Base-by-base conservation (phyloP, 352 stramenopile species). In the Pythium monospermum region DNA sequence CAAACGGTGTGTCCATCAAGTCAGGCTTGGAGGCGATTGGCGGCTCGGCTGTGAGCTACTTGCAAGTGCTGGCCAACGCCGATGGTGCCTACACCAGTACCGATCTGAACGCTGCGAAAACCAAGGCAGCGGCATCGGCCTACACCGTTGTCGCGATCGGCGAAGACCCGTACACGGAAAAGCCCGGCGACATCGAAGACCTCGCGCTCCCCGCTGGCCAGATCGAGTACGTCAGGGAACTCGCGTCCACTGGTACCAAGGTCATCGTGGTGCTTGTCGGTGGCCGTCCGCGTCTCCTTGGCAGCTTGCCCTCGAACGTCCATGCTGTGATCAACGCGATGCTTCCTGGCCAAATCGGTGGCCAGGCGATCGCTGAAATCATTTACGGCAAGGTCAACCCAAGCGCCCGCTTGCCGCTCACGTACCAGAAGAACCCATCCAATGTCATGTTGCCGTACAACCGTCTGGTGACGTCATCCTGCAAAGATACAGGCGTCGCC, bases 151-250 rank as follows among this genome's bases (percentile, higher is more conserved):
- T 86, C 3, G 73, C 66, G 15, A 41, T 96, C 6, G 86, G 86
- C 11, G 85, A 96, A 48, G 51, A 35, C 23, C 83, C 76, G n/a
- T 95, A 94, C 42, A 69, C 85, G 0, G 85, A 96, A 49, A 94
- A 94, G 31, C 68, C 57, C 16, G 85, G 85, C 1, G 83, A 96
- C 49, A 83, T 92, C 28, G 57, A 69, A 0, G 62, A 71, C 13
- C 61, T 85, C 25, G 61, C 68, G 12, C 59, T 96, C 4, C 78
- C 84, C 0, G 22, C 41, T 16, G 80, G 81, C 5, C 75, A 94
- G 21, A 53, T 69, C 4, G 56, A 49, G 48, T 94, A 93, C 41
- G 56, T 95, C 0, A 47, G 77, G 22, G 68, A 66, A 18, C 57
- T 95, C 3, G 74, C 68, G 4, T 46, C 64, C 19, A 63, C 69